phyloP scores from a whole-genome alignment of 805 yeast species.

The Candida coquimbonensis region DNA sequence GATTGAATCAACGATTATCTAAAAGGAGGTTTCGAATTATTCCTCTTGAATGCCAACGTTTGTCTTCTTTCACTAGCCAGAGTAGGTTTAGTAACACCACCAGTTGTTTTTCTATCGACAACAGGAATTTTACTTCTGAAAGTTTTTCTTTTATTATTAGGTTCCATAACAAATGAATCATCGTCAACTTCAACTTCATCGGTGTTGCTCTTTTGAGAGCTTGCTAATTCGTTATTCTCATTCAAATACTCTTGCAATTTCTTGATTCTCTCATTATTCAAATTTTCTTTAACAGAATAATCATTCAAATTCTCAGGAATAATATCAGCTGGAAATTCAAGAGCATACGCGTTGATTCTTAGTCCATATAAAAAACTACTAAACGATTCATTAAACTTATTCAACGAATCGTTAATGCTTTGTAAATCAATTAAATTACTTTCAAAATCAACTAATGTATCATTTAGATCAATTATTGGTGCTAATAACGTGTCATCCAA shows the following conservation, averaged over 20 bases:
- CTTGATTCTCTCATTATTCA: conserved; percentile 14
- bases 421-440: conserved; percentile 51
- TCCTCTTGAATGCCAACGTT: conserved; percentile 9
- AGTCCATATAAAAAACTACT: conserved; percentile 73
- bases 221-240: not conserved
- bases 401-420: conserved; percentile 53
- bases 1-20: conserved; percentile 5
- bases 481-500: conserved; percentile 33
- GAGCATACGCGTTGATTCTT: conserved; percentile 83
- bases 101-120: conserved; percentile 5
- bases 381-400: conserved; percentile 69
- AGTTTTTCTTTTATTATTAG: conserved; percentile 10
- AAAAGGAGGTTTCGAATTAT: conserved; percentile 19
- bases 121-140: conserved; percentile 10
- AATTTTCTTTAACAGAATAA: conserved; percentile 12
- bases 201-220: conserved; percentile 16
- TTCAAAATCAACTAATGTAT: conserved; percentile 49
- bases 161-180: conserved; percentile 25
- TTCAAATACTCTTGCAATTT: conserved; percentile 16
- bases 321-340: conserved; percentile 42
- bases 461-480: conserved; percentile 38
- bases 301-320: conserved; percentile 12
- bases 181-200: conserved; percentile 27
- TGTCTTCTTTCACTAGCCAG: conserved; percentile 18
- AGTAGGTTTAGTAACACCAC: conserved; percentile 15